Percentiles rank a stretch among this genome's conserved stretches.
Evolutionary conservation across 257 asterid genomes (phyloP).

Genomic region (Cynanchum wilfordii): DNA sequence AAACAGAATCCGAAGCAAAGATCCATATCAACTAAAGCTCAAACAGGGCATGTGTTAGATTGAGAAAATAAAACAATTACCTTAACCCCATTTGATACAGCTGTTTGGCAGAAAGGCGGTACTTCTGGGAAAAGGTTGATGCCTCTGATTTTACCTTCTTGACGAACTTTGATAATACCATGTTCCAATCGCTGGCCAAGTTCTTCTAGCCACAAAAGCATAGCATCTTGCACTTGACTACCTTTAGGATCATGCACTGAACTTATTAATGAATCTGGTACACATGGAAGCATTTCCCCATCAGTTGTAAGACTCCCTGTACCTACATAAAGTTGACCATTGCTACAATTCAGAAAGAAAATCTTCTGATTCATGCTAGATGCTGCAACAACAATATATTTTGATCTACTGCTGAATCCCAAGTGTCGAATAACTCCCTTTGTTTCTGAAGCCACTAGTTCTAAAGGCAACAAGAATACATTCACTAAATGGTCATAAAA

Average conservation of each 20-base stretch:
- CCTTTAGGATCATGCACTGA: conserved; percentile 43
- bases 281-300: conserved; percentile 86
- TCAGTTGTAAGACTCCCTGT: conserved; percentile 60
- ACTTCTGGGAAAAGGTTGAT: conserved; percentile 70
- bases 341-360: conserved; percentile 66
- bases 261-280: conserved; percentile 51
- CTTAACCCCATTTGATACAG: conserved; percentile 80
- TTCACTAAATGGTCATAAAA: conserved; percentile 64
- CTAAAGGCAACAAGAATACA: conserved; percentile 69
- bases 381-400: conserved; percentile 61
- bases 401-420: conserved; percentile 35
- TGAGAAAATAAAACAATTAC: conserved; percentile 26
- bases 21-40: neutral
- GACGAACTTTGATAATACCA: conserved; percentile 54
- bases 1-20: neutral
- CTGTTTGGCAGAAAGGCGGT: conserved; percentile 63
- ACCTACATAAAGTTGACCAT: conserved; percentile 80
- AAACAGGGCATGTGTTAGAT: neutral
- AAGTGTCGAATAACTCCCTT: conserved; percentile 28
- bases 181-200: conserved; percentile 61
- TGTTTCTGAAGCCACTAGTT: conserved; percentile 45
- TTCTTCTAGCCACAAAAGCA: conserved; percentile 92
- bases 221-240: conserved; percentile 59
- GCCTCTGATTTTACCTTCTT: conserved; percentile 48
- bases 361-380: conserved; percentile 57